Percentiles rank a stretch among this genome's conserved stretches.
phyloP scores from a whole-genome alignment of 345 rosid species.

The Gossypium raimondii region DNA sequence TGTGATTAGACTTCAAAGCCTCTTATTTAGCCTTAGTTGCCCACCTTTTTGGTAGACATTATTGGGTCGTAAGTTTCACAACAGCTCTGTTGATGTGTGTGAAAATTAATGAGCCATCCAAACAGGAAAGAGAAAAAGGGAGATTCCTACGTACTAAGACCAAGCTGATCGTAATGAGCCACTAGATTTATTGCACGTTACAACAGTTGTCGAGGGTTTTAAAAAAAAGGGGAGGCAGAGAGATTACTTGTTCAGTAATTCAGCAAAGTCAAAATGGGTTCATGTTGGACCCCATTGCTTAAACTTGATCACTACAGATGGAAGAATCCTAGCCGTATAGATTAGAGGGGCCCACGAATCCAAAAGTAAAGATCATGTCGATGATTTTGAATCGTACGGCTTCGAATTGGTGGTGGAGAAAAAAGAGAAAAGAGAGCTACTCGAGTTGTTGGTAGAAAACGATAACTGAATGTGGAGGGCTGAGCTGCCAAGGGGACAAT shows the following conservation, averaged over 20 bases:
- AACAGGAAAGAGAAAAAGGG: not conserved
- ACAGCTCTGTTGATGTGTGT: not conserved
- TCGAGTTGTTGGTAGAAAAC: not conserved
- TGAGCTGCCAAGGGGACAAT: not conserved
- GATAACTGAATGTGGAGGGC: not conserved
- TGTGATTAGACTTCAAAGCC: not conserved
- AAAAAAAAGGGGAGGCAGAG: not conserved
- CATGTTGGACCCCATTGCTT: not conserved
- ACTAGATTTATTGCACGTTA: not conserved
- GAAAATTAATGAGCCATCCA: not conserved
- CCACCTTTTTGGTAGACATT: not conserved
- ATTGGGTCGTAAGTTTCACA: not conserved
- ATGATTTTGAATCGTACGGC: not conserved
- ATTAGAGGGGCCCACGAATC: not conserved
- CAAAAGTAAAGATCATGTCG: not conserved
- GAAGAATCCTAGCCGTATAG: not conserved
- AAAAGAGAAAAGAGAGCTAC: not conserved
- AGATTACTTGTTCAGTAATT: not conserved
- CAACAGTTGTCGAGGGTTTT: not conserved
- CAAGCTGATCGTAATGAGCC: not conserved
- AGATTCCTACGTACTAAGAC: not conserved
- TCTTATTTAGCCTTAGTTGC: not conserved
- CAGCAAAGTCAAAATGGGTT: not conserved
- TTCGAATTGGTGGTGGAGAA: not conserved
- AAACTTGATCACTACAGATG: not conserved